Evolutionary conservation across 1,284 basidiomycete species (phyloP), one percentile per base, ranked within the genome.

Genomic region (Heterobasidion irregulare): DNA sequence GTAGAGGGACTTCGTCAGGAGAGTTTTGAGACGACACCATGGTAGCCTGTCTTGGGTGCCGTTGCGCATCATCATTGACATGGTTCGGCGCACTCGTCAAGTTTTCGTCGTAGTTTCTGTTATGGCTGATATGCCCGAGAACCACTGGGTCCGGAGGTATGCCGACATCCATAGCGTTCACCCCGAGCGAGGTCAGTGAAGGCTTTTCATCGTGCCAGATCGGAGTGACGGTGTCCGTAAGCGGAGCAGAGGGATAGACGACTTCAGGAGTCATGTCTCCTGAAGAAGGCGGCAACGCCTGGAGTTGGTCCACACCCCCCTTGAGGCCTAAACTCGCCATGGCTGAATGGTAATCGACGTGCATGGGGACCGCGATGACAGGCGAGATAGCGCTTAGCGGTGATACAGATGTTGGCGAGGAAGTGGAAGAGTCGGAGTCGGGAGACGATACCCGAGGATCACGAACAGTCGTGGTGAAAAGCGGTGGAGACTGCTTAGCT

Each of bases 361-460:
- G 13, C 43, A 44, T 44, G 5, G 43, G 43, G 13, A 16, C 13
- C 16, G n/a, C 16, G 16, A 10, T 18, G 46, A 47, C 18, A 32
- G 46, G 46, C 16, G 10, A 3, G 26, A 47, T 18, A 12, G 43
- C 43, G 43, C 43, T 48, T 32, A 26, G 13, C 13, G 19, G 47
- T 32, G 49, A 35, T n/a, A 35, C 49, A 18, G 49, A 50, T 5
- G 49, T 50, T n/a, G 52, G 45, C 52, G 52, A 53, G 19, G 52
- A 47, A 2, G 44, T 45, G 19, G 52, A 47, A 2, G 44, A 43
- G 38, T n/a, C 38, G 10, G 46, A 47, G 10, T 16, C n/a, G 46
- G 46, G 46, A 32, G 46, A 47, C 10, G 46, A 47, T 12, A 47
- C 12, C 10, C 46, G 46, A 32, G 26, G 46, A 47, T 47, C 12